Base-by-base conservation (phyloP, 2,329 filamentous ascomycete genomes). In the Lecanicillium sp. region DNA sequence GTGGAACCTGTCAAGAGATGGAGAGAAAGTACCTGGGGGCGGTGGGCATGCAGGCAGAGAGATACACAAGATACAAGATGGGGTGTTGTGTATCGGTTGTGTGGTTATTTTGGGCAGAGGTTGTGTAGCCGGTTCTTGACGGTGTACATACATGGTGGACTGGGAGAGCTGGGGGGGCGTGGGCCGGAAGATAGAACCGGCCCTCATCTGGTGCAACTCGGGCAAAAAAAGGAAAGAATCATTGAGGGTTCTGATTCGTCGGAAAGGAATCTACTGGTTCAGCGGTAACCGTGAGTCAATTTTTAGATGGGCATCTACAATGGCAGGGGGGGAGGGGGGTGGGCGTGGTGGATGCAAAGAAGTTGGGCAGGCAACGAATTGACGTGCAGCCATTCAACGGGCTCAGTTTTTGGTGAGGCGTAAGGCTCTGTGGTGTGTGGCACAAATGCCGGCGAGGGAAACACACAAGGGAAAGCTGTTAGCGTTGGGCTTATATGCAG, bases 341-440 rank as follows among this genome's bases (percentile, higher is more conserved):
- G n/a, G n/a, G n/a, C n/a, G n/a, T n/a, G n/a, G n/a, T n/a, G n/a
- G n/a, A n/a, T n/a, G n/a, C n/a, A n/a, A n/a, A n/a, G n/a, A n/a
- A n/a, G n/a, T n/a, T n/a, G n/a, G n/a, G n/a, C n/a, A n/a, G n/a
- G n/a, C n/a, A n/a, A n/a, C n/a, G n/a, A n/a, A n/a, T n/a, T 50
- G 48, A 30, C 19, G 29, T 42, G 37, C 36, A 46, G 43, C 48
- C 48, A 50, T 20, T 50, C 48, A 50, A 35, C 41, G 36, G 38
- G 26, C 17, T 23, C 29, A 37, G 37, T 20, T 15, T 26, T 27
- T 33, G 20, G 26, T 30, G 35, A 8, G 20, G 11, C 27, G 37
- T 12, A 30, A 41, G 33, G n/a, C 32, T 7, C 23, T 8, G 39
- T 27, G 35, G 35, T 24, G 23, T 12, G 20, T 24, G 21, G n/a